Evolutionary conservation across 306 rosid species (phyloP), one percentile per base, ranked within the genome.

Genomic region (Quillaja saponaria): DNA sequence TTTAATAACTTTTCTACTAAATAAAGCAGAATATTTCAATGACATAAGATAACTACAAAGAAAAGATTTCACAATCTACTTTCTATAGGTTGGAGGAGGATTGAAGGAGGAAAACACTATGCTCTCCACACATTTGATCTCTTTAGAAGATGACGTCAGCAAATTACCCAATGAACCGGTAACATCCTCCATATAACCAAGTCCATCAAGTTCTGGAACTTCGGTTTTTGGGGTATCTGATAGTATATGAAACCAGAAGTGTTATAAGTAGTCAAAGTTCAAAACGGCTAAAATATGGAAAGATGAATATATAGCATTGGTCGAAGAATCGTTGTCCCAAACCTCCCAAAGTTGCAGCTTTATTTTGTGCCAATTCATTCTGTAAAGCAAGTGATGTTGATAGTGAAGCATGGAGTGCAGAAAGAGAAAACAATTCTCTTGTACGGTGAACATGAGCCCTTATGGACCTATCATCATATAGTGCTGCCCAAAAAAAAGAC

Each of bases 391-490:
- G 97, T 35, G 97, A 94, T n/a, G 99, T 89, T 25, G 99, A 94
- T 37, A 87, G 66, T 3, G 99, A 94, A 25, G 97, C 86, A 77
- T 94, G 99, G 67, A 94, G 86, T 37, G 87, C 71, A 46, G 97
- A 89, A 60, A 89, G 97, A 38, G 99, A 84, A 49, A 94, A 95
- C 83, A 94, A 74, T 64, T 94, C 99, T 76, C 95, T 76, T 0
- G 99, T 82, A 45, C 99, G 95, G 64, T 83, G 91, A 58, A 94
- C 96, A 81, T 94, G 99, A 64, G 99, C 96, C 87, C 99, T 85
- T 75, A 85, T 82, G 38, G 99, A 94, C 80, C 99, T 82, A 87
- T 94, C 99, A 75, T 94, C 99, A 73, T 94, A 94, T 59, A 94
- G 79, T 64, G 99, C 99, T 94, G 95, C 74, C 75, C 58, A 69